Conservation (phyloP, 2,329 filamentous ascomycete species). For the Colletotrichum sp. region DNA sequence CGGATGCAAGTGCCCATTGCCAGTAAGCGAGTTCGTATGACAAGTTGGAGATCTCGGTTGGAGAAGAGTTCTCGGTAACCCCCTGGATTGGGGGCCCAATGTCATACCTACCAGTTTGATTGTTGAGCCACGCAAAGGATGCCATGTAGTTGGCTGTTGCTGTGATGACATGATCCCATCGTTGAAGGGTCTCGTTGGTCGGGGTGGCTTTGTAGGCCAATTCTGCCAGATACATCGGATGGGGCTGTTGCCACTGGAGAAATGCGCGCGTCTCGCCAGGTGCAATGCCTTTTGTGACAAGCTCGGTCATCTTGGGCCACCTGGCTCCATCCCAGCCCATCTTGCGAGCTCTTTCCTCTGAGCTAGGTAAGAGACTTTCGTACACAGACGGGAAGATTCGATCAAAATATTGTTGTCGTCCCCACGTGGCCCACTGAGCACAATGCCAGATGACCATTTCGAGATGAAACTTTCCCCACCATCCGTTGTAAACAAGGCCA, state of each 20-base stretch:
- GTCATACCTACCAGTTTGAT: slow-evolving; percentile 54
- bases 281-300: slow-evolving; percentile 20
- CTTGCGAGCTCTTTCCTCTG: slow-evolving; percentile 35
- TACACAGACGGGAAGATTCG: slow-evolving; percentile 47
- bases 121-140: slow-evolving; percentile 60
- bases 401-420: slow-evolving; percentile 37
- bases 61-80: slow-evolving; percentile 61
- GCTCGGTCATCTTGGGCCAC: slow-evolving; percentile 42
- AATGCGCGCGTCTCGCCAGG: slow-evolving; percentile 64
- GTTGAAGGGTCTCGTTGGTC: slow-evolving; percentile 42
- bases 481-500: slow-evolving; percentile 28
- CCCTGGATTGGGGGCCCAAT: slow-evolving; percentile 50
- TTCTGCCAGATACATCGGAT: slow-evolving; percentile 65
- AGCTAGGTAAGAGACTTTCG: slow-evolving; percentile 45
- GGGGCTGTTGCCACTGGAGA: slow-evolving; percentile 67
- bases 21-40: slow-evolving; percentile 67
- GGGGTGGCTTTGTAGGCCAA: slow-evolving; percentile 34
- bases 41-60: slow-evolving; percentile 60
- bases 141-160: slow-evolving; percentile 64
- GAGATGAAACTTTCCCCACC: slow-evolving; percentile 47
- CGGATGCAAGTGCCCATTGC: slow-evolving; percentile 63
- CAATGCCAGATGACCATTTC: slow-evolving; percentile 48
- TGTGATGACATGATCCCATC: slow-evolving; percentile 58
- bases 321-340: slow-evolving; percentile 50
- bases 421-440: slow-evolving; percentile 43